Evolutionary conservation across 805 yeast species (phyloP), one percentile per base, ranked within the genome.

Genomic region (Starmerella floricola): DNA sequence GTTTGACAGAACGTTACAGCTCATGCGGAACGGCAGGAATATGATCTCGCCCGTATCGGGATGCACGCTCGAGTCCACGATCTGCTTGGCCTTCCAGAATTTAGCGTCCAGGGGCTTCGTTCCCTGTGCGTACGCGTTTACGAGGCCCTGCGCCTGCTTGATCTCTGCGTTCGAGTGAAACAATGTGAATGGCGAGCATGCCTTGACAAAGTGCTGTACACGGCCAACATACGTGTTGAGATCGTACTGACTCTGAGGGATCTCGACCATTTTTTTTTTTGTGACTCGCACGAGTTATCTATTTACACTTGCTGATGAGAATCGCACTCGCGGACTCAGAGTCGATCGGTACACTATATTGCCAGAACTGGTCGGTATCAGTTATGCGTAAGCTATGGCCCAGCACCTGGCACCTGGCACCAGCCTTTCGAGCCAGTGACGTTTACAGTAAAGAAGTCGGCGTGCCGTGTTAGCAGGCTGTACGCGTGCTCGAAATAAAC

Each of bases 1-100:
- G 61, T 91, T 91, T 10, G 95, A 84, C 41, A 91, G 66, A 15
- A 91, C 99, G 65, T 91, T 85, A 26, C 88, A 79, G 19, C 95
- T 85, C 99, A 91, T 91, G 63, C 99, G 74, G 64, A 91, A 91
- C 2, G 99, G 99, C 41, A 91, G 67, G 23, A 83, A 59, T 11
- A 91, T 95, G 1, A 94, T 81, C 55, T 85, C 91, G 1, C 96
- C 95, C 5, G 93, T 88, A 59, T 91, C 98, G 8, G 98, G 98
- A 62, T 91, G 98, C 32, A 86, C 74, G 1, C 95, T 79, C 1
- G 95, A 85, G 62, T 91, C 97, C 54, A 91, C 69, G 26, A 83
- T 68, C 59, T 75, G 75, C 64, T 88, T 88, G 8, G 94, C 91
- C 33, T 71, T 66, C 98, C 98, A 91, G 44, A 88, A 68, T 41